A percentile compares a stretch with the other conserved stretches of the same genome.
Evolutionary conservation across 2,329 filamentous ascomycete genomes (phyloP).

Genomic region (Fusarium succisae): DNA sequence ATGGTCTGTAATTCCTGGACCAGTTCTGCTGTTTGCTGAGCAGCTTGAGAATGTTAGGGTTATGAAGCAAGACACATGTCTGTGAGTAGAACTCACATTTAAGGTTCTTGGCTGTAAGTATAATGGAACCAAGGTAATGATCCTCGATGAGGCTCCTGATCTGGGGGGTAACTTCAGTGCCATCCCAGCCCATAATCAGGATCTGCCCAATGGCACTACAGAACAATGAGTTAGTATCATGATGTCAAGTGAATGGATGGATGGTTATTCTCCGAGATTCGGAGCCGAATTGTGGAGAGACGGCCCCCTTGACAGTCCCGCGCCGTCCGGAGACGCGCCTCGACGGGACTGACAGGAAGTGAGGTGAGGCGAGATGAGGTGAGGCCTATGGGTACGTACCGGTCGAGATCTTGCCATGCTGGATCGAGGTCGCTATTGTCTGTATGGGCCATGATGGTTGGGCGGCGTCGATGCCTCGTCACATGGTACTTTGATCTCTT

Average conservation of each 20-base stretch:
- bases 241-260: background rate
- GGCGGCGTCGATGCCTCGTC: constrained; percentile 39
- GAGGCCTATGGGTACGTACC: constrained; percentile 61
- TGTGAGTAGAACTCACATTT: constrained; percentile 68
- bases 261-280: constrained; percentile 19
- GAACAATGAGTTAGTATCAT: constrained; percentile 41
- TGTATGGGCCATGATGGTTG: constrained; percentile 49
- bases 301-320: constrained; percentile 3
- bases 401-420: constrained; percentile 80
- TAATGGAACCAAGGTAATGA: constrained; percentile 87
- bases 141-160: constrained; percentile 83
- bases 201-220: constrained; percentile 76
- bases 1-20: constrained; percentile 93
- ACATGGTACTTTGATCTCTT: constrained; percentile 40
- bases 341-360: background rate
- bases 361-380: background rate
- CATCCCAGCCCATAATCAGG: constrained; percentile 88
- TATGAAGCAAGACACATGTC: constrained; percentile 17
- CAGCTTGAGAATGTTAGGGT: constrained; percentile 67
- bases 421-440: constrained; percentile 58
- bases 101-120: constrained; percentile 84
- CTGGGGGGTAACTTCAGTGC: constrained; percentile 83
- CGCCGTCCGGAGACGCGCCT: constrained; percentile 6
- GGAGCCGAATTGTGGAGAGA: constrained; percentile 35
- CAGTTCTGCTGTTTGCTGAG: constrained; percentile 86